These are phyloP conservation scores for Kuraishia piskuri DNA, from an alignment of 805 yeast genomes.

Conservation along the genomic window DNA sequence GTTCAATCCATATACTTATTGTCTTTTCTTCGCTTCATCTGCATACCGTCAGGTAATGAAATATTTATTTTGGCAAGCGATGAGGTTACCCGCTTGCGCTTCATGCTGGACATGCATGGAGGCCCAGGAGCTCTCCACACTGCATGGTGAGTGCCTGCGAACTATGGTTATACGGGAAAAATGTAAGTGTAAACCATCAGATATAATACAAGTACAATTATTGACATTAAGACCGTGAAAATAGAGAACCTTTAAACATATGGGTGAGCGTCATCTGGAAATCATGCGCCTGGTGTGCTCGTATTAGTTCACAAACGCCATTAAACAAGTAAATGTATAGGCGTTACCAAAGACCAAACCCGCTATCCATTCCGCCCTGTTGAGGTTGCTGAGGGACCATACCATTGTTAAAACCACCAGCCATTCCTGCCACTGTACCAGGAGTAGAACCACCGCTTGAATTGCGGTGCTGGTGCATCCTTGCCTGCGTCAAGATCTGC, in stretches of 20 bases:
- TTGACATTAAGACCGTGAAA: neutral
- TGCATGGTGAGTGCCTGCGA: neutral
- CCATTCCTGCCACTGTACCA: neutral
- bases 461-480: neutral
- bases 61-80: neutral
- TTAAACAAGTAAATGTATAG: neutral
- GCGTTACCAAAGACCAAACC: neutral
- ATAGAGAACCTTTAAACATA: neutral
- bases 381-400: neutral
- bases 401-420: neutral
- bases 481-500: slow-evolving; percentile 4
- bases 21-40: neutral
- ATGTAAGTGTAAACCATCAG: neutral
- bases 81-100: neutral
- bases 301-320: neutral
- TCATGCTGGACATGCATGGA: neutral
- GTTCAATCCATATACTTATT: neutral
- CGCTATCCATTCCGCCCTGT: neutral
- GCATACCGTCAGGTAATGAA: neutral
- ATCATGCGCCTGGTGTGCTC: neutral
- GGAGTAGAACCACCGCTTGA: neutral
- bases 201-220: neutral
- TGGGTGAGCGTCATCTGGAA: too few species aligned
- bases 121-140: neutral
- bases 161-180: neutral